Conservation (phyloP, 177 flowering plant species). For the Tripterygium wilfordii region DNA sequence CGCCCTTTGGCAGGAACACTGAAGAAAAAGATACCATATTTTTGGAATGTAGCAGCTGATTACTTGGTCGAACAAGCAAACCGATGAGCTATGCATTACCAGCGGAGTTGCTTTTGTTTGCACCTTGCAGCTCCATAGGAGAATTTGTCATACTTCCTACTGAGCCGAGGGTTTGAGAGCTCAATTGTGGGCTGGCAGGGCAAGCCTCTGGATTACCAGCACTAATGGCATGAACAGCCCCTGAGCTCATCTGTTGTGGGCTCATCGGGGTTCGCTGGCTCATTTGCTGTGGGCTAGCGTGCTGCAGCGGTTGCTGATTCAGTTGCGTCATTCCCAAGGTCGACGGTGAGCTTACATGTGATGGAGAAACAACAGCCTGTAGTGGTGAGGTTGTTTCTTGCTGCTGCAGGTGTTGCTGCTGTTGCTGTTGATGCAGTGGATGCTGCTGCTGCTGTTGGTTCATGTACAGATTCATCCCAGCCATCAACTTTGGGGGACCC, state of each 20-base stretch:
- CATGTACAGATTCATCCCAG: slow-evolving; percentile 64
- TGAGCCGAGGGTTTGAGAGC: slow-evolving; percentile 90
- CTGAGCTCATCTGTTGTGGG: slow-evolving; percentile 66
- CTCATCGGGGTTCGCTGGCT: slow-evolving; percentile 70
- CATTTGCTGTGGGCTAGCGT: slow-evolving; percentile 48
- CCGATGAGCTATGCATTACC: slow-evolving; percentile 28
- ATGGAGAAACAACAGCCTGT: slow-evolving; percentile 64
- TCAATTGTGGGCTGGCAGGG: slow-evolving; percentile 90
- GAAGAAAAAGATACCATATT: too few relatives aligned
- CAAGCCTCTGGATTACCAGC: slow-evolving; percentile 62
- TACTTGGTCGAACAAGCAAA: too few relatives aligned
- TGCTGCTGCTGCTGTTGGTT: slow-evolving; percentile 63
- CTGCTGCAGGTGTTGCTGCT: slow-evolving; percentile 36
- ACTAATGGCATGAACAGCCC: slow-evolving; percentile 56
- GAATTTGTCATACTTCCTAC: slow-evolving; percentile 87
- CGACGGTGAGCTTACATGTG: slow-evolving; percentile 76
- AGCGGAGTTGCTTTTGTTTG: slow-evolving; percentile 64
- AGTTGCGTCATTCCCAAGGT: slow-evolving; percentile 50
- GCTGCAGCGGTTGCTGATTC: slow-evolving; percentile 41
- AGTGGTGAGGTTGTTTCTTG: slow-evolving; percentile 66
- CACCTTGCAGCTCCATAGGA: slow-evolving; percentile 91
- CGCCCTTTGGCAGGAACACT: too few relatives aligned
- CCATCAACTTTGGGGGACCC: slow-evolving; percentile 78
- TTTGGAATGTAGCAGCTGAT: too few relatives aligned
- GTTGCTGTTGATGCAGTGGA: slow-evolving; percentile 28